A percentile compares a stretch with the other conserved stretches of the same genome.
Conservation (phyloP, 1,284 basidiomycete species). For the Moesziomyces sp. region DNA sequence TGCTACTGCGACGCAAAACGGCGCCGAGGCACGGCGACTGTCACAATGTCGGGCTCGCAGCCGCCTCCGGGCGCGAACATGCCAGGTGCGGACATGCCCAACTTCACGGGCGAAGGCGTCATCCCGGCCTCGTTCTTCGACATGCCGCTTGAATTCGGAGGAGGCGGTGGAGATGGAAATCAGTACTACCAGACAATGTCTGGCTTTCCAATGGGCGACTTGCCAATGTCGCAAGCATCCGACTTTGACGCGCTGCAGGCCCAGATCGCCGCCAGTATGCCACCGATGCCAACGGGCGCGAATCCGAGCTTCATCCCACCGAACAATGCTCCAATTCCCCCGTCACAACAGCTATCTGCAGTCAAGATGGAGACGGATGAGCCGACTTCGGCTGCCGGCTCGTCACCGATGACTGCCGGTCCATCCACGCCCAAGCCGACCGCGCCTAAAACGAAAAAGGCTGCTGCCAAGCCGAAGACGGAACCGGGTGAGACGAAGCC, state of each 20-base stretch:
- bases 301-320: constrained; percentile 5
- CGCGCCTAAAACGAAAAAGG: constrained; percentile 28
- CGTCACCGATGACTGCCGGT: constrained; percentile 13
- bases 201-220: constrained; percentile 7
- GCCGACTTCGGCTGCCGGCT: constrained; percentile 4
- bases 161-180: constrained; percentile 1
- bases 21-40: neutral
- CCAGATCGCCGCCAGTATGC: constrained; percentile 27
- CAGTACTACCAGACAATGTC: constrained; percentile 26
- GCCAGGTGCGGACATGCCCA: constrained; percentile 6
- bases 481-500: constrained; percentile 33
- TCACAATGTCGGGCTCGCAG: constrained; percentile 24
- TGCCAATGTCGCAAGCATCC: constrained; percentile 14
- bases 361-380: constrained; percentile 33
- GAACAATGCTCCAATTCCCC: neutral
- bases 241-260: constrained; percentile 32
- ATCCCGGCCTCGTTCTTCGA: constrained; percentile 46
- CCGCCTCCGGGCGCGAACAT: constrained; percentile 7
- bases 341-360: constrained; percentile 1
- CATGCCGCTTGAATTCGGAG: constrained; percentile 38
- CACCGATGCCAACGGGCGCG: constrained; percentile 1
- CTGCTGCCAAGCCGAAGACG: constrained; percentile 22
- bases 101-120: constrained; percentile 21
- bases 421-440: constrained; percentile 16
- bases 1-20: neutral